Evolutionary conservation across 768 basidiomycete genomes (phyloP).

Genomic region (Tricholomella constricta): DNA sequence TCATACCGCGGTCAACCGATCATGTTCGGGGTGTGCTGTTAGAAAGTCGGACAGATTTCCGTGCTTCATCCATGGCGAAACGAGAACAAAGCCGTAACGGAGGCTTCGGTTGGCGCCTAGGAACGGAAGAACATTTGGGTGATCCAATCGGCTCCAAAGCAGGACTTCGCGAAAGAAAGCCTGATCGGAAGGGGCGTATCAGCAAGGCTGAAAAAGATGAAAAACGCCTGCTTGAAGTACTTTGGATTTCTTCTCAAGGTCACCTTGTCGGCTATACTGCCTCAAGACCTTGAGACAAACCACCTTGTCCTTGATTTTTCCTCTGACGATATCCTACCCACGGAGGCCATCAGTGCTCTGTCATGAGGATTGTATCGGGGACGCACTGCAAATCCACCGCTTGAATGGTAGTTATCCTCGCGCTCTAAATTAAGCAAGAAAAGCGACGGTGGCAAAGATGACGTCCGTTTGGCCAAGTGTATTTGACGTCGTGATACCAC

Average conservation of each 20-base stretch:
- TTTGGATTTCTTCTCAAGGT: slow-evolving; percentile 13
- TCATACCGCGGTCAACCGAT: slow-evolving; percentile 23
- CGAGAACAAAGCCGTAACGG: slow-evolving; percentile 11
- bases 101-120: slow-evolving; percentile 19
- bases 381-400: slow-evolving; percentile 32
- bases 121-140: slow-evolving; percentile 28
- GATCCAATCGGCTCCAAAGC: slow-evolving; percentile 25
- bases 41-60: slow-evolving; percentile 24
- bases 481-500: slow-evolving; percentile 16
- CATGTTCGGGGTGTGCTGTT: slow-evolving; percentile 26
- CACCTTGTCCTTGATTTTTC: slow-evolving; percentile 7
- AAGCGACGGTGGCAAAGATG: slow-evolving; percentile 24
- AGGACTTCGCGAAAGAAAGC: slow-evolving; percentile 23
- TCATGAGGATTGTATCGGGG: background rate
- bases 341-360: background rate
- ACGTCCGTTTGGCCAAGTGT: slow-evolving; percentile 14
- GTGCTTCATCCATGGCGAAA: slow-evolving; percentile 26
- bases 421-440: slow-evolving; percentile 17
- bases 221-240: slow-evolving; percentile 1
- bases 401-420: slow-evolving; percentile 11
- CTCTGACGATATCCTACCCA: slow-evolving; percentile 23
- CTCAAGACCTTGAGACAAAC: slow-evolving; percentile 26
- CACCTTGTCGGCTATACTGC: slow-evolving; percentile 9
- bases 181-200: slow-evolving; percentile 8
- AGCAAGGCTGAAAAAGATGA: background rate